Evolutionary conservation across 805 yeast species (phyloP), one percentile per base, ranked within the genome.

Genomic region (Scheffersomyces lignosus): DNA sequence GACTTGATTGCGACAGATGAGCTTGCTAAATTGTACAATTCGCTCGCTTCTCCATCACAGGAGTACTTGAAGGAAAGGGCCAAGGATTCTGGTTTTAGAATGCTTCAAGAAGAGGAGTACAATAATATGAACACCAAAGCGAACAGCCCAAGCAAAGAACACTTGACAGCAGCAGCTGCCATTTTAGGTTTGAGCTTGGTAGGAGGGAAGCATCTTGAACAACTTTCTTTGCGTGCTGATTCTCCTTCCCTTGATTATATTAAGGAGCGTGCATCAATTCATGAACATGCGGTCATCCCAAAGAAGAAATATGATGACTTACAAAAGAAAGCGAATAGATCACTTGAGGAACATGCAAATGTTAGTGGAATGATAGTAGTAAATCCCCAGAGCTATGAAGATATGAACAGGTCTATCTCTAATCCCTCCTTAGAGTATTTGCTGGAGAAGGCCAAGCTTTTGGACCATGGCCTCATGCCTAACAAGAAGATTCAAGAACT

Each of bases 211-310:
- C 29, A 29, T 9, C 34, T 33, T 15, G 15, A 33, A 4, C 38
- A 33, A 18, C 9, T 41, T n/a, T 17, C 17, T 6, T 17, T 29
- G 5, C 31, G 18, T 26, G 33, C 38, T 4, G 18, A 31, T n/a
- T 17, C 37, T 4, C 64, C 50, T 25, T 32, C 48, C 17, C 28
- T 43, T 4, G 47, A 48, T 4, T 43, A 37, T 23, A 31, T 56
- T 13, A 27, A 23, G 8, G 36, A 41, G 15, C 43, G 40, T 18
- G 51, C 49, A 13, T 18, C 24, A 4, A 13, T 14, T 1, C 27
- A 24, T 8, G 47, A 18, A 5, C 25, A 22, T 7, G 26, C 15
- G 5, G 10, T 45, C 22, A 25, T 47, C 16, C 33, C 43, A 10
- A 24, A 6, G 16, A 25, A 25, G 15, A 41, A 40, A 9, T 25